Conservation (phyloP, 805 yeast genomes). For the Candida orba region DNA sequence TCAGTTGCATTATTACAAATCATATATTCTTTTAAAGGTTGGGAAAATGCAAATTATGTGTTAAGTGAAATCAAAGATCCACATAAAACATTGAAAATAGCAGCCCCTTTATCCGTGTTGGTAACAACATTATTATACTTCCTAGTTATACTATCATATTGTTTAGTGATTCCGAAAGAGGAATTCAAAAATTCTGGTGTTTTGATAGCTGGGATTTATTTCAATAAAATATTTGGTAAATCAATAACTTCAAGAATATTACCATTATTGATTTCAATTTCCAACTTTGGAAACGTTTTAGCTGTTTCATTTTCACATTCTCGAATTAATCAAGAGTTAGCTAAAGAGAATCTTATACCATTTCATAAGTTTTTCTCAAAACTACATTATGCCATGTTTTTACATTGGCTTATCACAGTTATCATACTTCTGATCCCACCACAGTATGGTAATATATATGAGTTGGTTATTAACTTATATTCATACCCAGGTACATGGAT, state of each 20-base stretch:
- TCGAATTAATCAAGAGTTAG: constrained; percentile 51
- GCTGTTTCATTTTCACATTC: constrained; percentile 60
- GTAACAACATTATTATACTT: constrained; percentile 47
- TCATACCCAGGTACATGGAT: constrained; percentile 61
- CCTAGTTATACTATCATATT: constrained; percentile 51
- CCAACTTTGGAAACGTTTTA: constrained; percentile 57
- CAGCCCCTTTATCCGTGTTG: constrained; percentile 53
- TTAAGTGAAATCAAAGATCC: constrained; percentile 53
- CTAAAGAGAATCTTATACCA: constrained; percentile 43
- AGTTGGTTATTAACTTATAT: constrained; percentile 53
- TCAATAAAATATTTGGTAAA: constrained; percentile 51
- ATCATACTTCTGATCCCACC: constrained; percentile 43
- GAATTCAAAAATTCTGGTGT: constrained; percentile 50
- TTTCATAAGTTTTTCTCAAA: constrained; percentile 39
- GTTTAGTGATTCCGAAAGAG: constrained; percentile 34
- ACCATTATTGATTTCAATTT: constrained; percentile 52
- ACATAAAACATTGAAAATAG: constrained; percentile 45
- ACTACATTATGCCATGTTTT: constrained; percentile 35
- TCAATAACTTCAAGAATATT: constrained; percentile 40
- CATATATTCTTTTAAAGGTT: constrained; percentile 59
- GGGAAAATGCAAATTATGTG: constrained; percentile 66
- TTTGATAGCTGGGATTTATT: constrained; percentile 55
- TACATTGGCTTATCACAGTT: constrained; percentile 53
- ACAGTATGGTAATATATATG: constrained; percentile 58
- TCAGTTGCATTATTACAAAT: constrained; percentile 53